These are phyloP conservation scores for Evernia prunastri DNA, from an alignment of 495 filamentous ascomycete genomes.

Conservation along the genomic window DNA sequence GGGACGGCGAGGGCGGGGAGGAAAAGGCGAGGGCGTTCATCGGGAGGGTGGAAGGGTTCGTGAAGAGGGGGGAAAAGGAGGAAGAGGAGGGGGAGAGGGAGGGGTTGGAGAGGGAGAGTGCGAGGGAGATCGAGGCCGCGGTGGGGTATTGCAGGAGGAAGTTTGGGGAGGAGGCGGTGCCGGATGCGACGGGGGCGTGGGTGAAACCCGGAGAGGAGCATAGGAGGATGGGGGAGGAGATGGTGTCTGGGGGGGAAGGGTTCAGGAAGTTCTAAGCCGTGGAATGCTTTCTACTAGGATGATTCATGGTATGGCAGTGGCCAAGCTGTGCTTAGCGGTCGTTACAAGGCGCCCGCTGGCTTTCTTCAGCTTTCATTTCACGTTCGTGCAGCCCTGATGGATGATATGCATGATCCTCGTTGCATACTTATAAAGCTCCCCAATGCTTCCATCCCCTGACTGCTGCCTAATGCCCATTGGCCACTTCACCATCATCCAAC, in stretches of 20 bases:
- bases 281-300: not conserved
- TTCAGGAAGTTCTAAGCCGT: conserved; percentile 26
- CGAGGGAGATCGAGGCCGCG: conserved; percentile 32
- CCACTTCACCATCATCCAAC: conserved; percentile 15
- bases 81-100: conserved; percentile 19
- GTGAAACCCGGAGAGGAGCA: conserved; percentile 34
- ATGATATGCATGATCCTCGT: not conserved
- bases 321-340: not conserved
- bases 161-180: conserved; percentile 32
- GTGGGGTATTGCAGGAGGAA: conserved; percentile 34
- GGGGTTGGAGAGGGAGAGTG: conserved; percentile 28
- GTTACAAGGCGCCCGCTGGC: not conserved
- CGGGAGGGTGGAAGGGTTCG: conserved; percentile 27
- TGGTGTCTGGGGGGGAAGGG: conserved; percentile 31
- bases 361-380: not conserved
- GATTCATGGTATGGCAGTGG: not conserved
- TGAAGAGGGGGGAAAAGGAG: conserved; percentile 24
- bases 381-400: not conserved
- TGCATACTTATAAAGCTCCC: not conserved
- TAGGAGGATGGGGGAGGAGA: conserved; percentile 27
- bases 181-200: conserved; percentile 35
- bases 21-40: conserved; percentile 26
- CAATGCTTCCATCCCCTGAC: not conserved
- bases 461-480: not conserved
- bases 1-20: conserved; percentile 17